A percentile compares a stretch with the other conserved stretches of the same genome.
Evolutionary conservation across 768 basidiomycete genomes (phyloP).

Genomic region (Rhizopogon sp.): DNA sequence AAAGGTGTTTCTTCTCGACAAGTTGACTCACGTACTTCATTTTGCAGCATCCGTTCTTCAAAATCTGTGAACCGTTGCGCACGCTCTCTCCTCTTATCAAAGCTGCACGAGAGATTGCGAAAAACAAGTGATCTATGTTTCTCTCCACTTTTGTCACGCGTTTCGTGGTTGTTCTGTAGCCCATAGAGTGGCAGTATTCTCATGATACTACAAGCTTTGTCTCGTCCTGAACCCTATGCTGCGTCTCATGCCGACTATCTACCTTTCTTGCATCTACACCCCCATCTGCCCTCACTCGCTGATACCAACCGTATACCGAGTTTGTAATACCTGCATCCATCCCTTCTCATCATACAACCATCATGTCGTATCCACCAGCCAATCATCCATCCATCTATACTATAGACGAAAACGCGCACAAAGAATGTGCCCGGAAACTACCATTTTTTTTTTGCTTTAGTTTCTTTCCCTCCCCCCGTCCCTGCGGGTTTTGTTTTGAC

Average conservation of each 20-base stretch:
- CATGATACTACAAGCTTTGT: background rate
- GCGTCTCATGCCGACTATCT: constrained; percentile 13
- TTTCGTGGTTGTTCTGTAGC: too few species aligned
- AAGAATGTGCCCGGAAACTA: background rate
- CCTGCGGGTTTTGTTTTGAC: background rate
- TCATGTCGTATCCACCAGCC: background rate
- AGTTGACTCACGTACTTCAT: constrained; percentile 4
- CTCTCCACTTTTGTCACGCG: background rate
- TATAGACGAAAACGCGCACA: background rate
- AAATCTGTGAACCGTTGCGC: constrained; percentile 78
- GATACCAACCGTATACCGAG: constrained; percentile 5
- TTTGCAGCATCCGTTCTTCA: constrained; percentile 80
- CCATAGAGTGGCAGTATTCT: background rate
- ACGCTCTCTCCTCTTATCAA: constrained; percentile 89
- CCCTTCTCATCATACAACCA: background rate
- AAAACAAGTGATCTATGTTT: constrained; percentile 36
- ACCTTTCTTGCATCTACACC: constrained; percentile 15
- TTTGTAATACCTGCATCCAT: constrained; percentile 5
- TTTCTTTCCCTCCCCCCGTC: background rate
- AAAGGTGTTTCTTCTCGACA: background rate
- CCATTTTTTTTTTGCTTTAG: background rate
- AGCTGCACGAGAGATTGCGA: constrained; percentile 83
- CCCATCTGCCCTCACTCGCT: constrained; percentile 1
- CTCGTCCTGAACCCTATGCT: background rate
- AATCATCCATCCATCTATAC: background rate